Evolutionary conservation across 306 rosid genomes (phyloP).

Genomic region (Quercus rubra): DNA sequence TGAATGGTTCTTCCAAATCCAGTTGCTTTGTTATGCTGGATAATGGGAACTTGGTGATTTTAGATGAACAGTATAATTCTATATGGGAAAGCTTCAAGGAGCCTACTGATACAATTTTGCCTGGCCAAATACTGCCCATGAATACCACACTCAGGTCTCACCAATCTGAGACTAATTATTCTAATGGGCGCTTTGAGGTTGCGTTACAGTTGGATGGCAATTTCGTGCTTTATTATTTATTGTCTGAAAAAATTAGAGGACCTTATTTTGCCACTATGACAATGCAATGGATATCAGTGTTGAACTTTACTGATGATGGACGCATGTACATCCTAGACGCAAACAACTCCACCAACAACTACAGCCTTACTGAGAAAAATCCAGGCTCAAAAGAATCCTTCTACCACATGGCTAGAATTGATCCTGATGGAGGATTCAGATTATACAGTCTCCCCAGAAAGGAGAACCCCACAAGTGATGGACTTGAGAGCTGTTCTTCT

Average conservation of each 20-base stretch:
- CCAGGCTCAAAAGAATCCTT: too few relatives aligned
- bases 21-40: slow-evolving; percentile 9
- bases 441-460: too few relatives aligned
- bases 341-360: too few relatives aligned
- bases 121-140: slow-evolving; percentile 14
- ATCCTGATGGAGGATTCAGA: neutral
- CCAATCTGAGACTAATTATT: slow-evolving; percentile 2
- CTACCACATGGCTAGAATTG: slow-evolving; percentile 20
- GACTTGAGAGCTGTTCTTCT: too few relatives aligned
- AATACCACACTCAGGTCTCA: neutral
- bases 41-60: slow-evolving; percentile 24
- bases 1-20: neutral
- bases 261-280: slow-evolving; percentile 17
- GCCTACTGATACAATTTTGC: slow-evolving; percentile 25
- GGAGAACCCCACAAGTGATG: too few relatives aligned
- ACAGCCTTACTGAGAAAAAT: too few relatives aligned
- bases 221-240: slow-evolving; percentile 7
- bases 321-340: too few relatives aligned
- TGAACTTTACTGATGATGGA: slow-evolving; percentile 1
- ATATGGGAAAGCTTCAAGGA: slow-evolving; percentile 34
- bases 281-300: neutral
- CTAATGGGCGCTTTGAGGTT: slow-evolving; percentile 26
- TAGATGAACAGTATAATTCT: neutral
- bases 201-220: neutral
- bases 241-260: too few relatives aligned